phyloP scores from a whole-genome alignment of 768 basidiomycete genomes.

The Rhodotorula babjevae region DNA sequence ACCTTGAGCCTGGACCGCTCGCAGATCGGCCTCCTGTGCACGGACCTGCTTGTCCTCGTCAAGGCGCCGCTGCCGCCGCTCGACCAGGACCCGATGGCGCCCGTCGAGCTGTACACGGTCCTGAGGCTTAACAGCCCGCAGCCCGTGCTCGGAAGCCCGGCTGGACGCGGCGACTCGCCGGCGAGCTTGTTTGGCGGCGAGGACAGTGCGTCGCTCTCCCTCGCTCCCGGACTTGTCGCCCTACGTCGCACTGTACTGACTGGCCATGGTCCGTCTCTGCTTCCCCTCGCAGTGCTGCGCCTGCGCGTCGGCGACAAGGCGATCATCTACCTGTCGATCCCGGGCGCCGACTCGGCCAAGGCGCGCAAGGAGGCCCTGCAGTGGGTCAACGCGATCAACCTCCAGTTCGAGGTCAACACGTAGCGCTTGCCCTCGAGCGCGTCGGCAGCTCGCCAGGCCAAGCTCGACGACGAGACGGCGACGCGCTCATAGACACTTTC shows the following conservation, averaged over 20 bases:
- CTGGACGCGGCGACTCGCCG: not conserved
- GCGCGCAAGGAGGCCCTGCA: slow-evolving; percentile 15
- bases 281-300: slow-evolving; percentile 28
- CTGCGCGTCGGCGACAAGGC: slow-evolving; percentile 20
- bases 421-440: not conserved
- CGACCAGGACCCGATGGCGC: slow-evolving; percentile 66
- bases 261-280: too few species aligned
- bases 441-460: too few species aligned
- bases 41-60: slow-evolving; percentile 86
- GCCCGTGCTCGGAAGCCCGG: slow-evolving; percentile 51
- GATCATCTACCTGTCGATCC: slow-evolving; percentile 24
- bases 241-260: too few species aligned
- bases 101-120: slow-evolving; percentile 93
- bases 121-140: slow-evolving; percentile 82
- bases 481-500: not conserved
- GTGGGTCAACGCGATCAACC: slow-evolving; percentile 33
- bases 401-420: slow-evolving; percentile 19
- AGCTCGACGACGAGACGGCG: too few species aligned
- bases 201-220: slow-evolving; percentile 6
- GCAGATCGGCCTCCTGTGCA: slow-evolving; percentile 78
- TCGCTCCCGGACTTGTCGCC: too few species aligned
- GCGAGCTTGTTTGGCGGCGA: slow-evolving; percentile 16
- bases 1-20: too few species aligned
- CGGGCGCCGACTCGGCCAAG: not conserved
- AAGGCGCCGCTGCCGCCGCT: slow-evolving; percentile 67